These are phyloP conservation scores for Naganishia albida DNA, from an alignment of 1,284 basidiomycete genomes.

Conservation along the genomic window DNA sequence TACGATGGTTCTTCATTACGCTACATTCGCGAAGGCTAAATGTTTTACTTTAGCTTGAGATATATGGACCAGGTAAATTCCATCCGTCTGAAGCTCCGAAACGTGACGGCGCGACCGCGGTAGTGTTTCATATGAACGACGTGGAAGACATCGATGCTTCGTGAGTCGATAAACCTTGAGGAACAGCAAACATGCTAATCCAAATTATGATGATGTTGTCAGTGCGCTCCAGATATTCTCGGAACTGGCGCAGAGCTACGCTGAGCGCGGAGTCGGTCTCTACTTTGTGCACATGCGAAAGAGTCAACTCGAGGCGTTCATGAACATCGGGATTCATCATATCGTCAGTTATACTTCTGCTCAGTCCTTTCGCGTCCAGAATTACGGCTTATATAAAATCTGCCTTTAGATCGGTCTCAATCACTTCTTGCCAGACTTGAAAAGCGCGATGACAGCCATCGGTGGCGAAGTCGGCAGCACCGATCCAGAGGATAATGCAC, in stretches of 20 bases:
- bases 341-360: slow-evolving; percentile 38
- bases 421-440: slow-evolving; percentile 27
- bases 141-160: slow-evolving; percentile 80
- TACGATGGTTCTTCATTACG: slow-evolving; percentile 32
- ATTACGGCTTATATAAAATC: background rate
- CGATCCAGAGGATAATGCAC: background rate
- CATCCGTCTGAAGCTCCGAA: slow-evolving; percentile 85
- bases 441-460: slow-evolving; percentile 8
- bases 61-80: slow-evolving; percentile 71
- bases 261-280: slow-evolving; percentile 68
- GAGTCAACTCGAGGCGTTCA: slow-evolving; percentile 62
- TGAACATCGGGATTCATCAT: slow-evolving; percentile 47
- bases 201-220: slow-evolving; percentile 24
- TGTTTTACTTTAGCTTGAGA: slow-evolving; percentile 45
- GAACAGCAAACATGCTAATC: background rate
- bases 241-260: slow-evolving; percentile 74
- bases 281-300: slow-evolving; percentile 76
- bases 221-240: slow-evolving; percentile 82
- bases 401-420: slow-evolving; percentile 8
- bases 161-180: slow-evolving; percentile 56
- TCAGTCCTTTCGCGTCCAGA: too few relatives aligned
- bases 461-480: slow-evolving; percentile 7
- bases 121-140: slow-evolving; percentile 85
- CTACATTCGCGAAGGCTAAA: background rate
- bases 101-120: slow-evolving; percentile 69